phyloP scores from a whole-genome alignment of 352 stramenopile species.

The Phytophthora vignae region DNA sequence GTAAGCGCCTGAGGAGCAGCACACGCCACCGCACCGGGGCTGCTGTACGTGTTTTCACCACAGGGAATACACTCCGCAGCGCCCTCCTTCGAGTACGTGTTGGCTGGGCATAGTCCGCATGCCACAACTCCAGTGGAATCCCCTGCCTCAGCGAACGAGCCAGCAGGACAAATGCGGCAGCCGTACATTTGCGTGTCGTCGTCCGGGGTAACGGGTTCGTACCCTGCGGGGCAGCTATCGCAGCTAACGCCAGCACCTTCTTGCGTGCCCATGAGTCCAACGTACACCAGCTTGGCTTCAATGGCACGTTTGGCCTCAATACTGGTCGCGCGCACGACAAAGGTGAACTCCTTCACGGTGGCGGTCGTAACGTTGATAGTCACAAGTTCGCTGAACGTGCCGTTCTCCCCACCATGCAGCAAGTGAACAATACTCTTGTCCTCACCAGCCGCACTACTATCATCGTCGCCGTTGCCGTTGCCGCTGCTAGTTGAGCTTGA shows the following conservation, averaged over 20 bases:
- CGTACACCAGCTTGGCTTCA: conserved; percentile 55
- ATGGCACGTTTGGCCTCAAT: conserved; percentile 52
- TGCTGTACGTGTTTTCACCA: conserved; percentile 73
- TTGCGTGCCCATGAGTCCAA: conserved; percentile 62
- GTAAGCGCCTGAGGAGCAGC: conserved; percentile 54
- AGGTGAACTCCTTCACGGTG: conserved; percentile 57
- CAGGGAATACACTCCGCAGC: conserved; percentile 58
- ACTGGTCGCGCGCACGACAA: conserved; percentile 68
- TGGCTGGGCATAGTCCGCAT: conserved; percentile 62
- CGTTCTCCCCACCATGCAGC: conserved; percentile 70
- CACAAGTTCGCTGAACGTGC: conserved; percentile 67
- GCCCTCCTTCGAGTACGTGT: conserved; percentile 69
- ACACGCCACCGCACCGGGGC: conserved; percentile 46
- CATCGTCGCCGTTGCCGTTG: conserved; percentile 17
- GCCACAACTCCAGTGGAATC: conserved; percentile 49
- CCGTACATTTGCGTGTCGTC: conserved; percentile 41
- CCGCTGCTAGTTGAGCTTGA: conserved; percentile 16
- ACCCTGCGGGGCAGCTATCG: conserved; percentile 60
- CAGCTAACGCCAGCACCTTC: conserved; percentile 65
- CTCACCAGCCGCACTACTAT: conserved; percentile 11
- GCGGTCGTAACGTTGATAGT: conserved; percentile 56
- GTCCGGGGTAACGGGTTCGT: conserved; percentile 43
- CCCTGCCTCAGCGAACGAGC: conserved; percentile 47
- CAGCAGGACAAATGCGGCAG: conserved; percentile 69
- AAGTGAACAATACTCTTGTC: conserved; percentile 58